Percentiles rank a stretch among this genome's conserved stretches.
These are phyloP conservation scores for Starmerella scarabaei DNA, from an alignment of 805 yeast genomes.

Conservation along the genomic window DNA sequence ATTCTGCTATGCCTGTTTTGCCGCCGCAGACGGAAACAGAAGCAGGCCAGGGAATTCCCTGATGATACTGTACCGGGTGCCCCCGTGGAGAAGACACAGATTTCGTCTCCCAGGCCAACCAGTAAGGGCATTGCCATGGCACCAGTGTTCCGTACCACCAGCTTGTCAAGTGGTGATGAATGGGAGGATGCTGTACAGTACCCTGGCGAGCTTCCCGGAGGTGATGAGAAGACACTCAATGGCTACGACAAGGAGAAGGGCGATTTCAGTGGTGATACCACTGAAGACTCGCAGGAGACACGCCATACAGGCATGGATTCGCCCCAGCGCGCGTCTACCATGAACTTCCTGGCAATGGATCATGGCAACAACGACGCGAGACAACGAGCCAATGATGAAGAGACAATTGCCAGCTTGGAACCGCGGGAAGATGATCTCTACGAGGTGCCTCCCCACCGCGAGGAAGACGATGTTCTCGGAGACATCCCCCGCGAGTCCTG, in stretches of 20 bases:
- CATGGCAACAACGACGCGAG: conserved; percentile 16
- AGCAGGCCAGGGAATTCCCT: conserved; percentile 5
- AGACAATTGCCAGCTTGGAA: conserved; percentile 2
- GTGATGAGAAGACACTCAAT: conserved; percentile 19
- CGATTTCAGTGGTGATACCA: conserved; percentile 16
- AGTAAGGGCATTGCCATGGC: conserved; percentile 18
- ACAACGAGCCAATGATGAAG: background rate
- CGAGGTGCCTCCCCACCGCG: conserved; percentile 8
- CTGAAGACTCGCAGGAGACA: conserved; percentile 17
- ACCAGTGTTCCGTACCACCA: conserved; percentile 18
- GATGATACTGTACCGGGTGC: conserved; percentile 7
- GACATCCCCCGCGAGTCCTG: conserved; percentile 42
- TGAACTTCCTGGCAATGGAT: conserved; percentile 29
- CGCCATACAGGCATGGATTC: conserved; percentile 20
- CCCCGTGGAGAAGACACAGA: no score
- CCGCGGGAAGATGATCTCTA: background rate
- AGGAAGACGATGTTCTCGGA: conserved; percentile 21
- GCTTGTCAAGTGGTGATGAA: conserved; percentile 8
- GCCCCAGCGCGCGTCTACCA: conserved; percentile 28
- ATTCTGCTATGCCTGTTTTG: conserved; percentile 41
- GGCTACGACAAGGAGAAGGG: conserved; percentile 15
- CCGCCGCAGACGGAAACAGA: conserved; percentile 34
- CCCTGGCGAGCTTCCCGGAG: conserved; percentile 11
- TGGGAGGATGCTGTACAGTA: conserved; percentile 15
- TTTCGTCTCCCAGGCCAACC: conserved; percentile 20